phyloP scores from a whole-genome alignment of 176 grass and related monocot genomes.

The Microstegium vimineum region DNA sequence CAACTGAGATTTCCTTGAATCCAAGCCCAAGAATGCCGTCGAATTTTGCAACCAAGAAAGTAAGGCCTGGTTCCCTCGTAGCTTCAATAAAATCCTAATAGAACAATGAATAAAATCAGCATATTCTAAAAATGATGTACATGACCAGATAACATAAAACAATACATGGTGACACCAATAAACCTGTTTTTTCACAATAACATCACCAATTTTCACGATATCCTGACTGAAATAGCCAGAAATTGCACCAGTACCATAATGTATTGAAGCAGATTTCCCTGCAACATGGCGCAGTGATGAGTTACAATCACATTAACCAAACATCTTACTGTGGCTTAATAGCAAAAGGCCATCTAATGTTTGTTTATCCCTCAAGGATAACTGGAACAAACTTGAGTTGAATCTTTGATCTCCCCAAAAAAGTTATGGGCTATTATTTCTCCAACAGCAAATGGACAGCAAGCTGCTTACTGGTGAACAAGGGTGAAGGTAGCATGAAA shows the following conservation, averaged over 20 bases:
- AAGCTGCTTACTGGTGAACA: background rate
- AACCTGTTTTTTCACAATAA: conserved; percentile 78
- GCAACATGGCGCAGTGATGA: background rate
- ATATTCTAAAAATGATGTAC: background rate
- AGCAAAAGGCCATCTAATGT: background rate
- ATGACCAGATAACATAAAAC: background rate
- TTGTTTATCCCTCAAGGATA: background rate
- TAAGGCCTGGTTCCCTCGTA: conserved; percentile 55
- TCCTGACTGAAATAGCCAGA: conserved; percentile 71
- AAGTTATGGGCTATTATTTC: background rate
- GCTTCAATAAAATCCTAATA: conserved; percentile 78
- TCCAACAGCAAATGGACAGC: background rate
- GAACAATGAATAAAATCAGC: background rate
- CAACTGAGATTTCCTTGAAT: conserved; percentile 72
- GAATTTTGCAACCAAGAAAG: conserved; percentile 74
- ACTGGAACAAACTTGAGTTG: background rate
- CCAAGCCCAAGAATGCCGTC: conserved; percentile 92
- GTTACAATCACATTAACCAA: background rate
- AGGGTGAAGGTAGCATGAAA: background rate
- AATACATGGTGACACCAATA: background rate
- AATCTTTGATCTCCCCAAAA: background rate
- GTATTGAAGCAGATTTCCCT: conserved; percentile 65
- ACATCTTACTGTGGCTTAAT: background rate
- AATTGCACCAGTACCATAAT: conserved; percentile 74
- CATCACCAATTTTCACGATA: conserved; percentile 62